A percentile compares a stretch with the other conserved stretches of the same genome.
Conservation (phyloP, 2,329 filamentous ascomycete species). For the Claviceps arundinis region DNA sequence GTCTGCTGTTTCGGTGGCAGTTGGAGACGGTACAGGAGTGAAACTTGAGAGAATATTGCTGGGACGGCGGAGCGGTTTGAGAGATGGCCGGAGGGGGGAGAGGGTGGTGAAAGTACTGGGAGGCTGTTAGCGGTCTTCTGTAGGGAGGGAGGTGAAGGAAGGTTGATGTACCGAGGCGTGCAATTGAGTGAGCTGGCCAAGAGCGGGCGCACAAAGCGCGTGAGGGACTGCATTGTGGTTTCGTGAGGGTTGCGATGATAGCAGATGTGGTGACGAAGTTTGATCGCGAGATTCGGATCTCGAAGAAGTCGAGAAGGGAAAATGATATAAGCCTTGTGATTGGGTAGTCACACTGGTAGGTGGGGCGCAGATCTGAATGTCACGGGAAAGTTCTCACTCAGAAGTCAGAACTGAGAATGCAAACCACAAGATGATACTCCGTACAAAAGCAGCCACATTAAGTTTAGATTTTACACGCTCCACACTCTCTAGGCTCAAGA, state of each 20-base stretch:
- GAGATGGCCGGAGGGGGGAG: conserved; percentile 35
- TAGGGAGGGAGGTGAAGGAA: too few relatives aligned
- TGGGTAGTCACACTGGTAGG: neutral
- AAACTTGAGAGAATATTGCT: conserved; percentile 16
- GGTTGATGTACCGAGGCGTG: conserved; percentile 14
- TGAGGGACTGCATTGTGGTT: conserved; percentile 14
- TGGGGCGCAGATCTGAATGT: neutral
- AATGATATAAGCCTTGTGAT: neutral
- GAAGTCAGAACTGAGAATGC: too few relatives aligned
- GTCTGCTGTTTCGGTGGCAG: conserved; percentile 21
- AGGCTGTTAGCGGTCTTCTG: neutral
- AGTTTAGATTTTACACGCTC: neutral
- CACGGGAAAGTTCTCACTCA: too few relatives aligned
- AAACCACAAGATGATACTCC: too few relatives aligned
- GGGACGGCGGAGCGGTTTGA: conserved; percentile 22
- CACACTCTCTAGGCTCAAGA: neutral
- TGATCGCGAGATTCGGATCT: neutral
- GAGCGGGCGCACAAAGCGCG: conserved; percentile 17
- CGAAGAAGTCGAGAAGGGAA: neutral
- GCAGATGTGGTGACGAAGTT: neutral
- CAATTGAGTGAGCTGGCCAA: conserved; percentile 13
- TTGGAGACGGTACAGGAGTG: conserved; percentile 14
- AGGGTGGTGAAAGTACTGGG: conserved; percentile 36
- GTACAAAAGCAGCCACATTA: neutral
- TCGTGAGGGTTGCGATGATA: neutral